phyloP scores from a whole-genome alignment of 139 green algal species.

The Chlamydomonas schloesseri region DNA sequence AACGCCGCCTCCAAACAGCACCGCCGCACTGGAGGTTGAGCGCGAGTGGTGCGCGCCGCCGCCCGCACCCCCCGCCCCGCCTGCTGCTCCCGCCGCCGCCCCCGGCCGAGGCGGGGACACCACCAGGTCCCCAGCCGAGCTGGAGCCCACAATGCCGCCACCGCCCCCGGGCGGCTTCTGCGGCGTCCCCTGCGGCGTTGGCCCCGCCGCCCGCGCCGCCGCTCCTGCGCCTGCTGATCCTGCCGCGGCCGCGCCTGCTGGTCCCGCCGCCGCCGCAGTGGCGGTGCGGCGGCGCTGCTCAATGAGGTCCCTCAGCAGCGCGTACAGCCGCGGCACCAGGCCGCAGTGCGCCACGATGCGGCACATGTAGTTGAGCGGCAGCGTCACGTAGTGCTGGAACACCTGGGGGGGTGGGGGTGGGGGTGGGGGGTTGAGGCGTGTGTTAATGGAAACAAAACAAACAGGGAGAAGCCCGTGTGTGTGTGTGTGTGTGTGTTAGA shows the following conservation, averaged over 20 bases:
- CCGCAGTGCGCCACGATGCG: conserved; percentile 72
- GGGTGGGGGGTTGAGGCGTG: not conserved
- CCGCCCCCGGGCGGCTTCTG: too few species aligned
- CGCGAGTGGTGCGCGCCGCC: not conserved
- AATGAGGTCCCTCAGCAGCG: conserved; percentile 64
- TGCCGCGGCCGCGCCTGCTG: too few species aligned
- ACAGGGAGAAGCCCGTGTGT: not conserved
- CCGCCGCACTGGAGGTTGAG: conserved; percentile 8
- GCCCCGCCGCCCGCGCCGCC: too few species aligned
- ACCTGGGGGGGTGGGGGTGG: not conserved
- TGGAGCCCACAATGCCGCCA: too few species aligned
- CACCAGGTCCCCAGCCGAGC: too few species aligned
- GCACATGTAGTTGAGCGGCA: conserved; percentile 77
- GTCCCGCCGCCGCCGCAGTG: not conserved
- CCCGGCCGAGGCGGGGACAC: not conserved
- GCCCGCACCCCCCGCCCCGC: not conserved
- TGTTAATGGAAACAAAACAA: not conserved
- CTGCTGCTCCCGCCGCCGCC: not conserved
- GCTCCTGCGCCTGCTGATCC: not conserved
- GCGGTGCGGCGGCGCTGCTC: not conserved
- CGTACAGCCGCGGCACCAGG: conserved; percentile 67
- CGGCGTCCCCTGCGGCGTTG: too few species aligned
- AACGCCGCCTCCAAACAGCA: not conserved
- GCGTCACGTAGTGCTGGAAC: conserved; percentile 29
- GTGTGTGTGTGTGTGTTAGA: not conserved